Conservation (phyloP, 352 stramenopile genomes). For the Phytopythium ostracodes region DNA sequence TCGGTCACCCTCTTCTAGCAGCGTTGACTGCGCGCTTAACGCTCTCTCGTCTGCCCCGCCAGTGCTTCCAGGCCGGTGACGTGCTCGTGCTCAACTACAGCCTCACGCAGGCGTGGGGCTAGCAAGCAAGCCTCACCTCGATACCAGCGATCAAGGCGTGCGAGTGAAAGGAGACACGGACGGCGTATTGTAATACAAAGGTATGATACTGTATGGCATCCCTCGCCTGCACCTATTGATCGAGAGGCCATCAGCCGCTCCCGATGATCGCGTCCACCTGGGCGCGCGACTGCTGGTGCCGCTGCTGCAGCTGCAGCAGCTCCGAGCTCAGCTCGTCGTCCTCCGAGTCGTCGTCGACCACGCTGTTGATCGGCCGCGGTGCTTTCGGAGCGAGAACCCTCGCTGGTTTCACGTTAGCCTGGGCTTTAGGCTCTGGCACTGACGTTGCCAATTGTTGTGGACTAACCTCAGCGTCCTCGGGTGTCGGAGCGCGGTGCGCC, state of each 20-base stretch:
- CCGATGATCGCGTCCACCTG: conserved; percentile 72
- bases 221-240: too few species aligned
- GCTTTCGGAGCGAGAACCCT: conserved; percentile 13
- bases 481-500: conserved; percentile 18
- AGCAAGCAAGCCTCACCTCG: conserved; percentile 15
- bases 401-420: conserved; percentile 12
- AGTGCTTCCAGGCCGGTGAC: conserved; percentile 82
- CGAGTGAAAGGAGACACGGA: background rate
- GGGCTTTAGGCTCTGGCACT: background rate
- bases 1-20: background rate
- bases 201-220: conserved; percentile 1
- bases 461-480: conserved; percentile 12
- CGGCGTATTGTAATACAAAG: background rate
- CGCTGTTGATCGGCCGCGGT: conserved; percentile 38
- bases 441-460: background rate
- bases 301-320: conserved; percentile 62
- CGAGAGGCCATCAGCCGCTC: conserved; percentile 16
- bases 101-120: conserved; percentile 80
- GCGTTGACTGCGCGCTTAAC: background rate
- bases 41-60: background rate
- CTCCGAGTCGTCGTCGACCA: conserved; percentile 54
- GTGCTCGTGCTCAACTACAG: conserved; percentile 87
- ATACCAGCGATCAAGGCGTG: background rate
- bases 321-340: conserved; percentile 59
- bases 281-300: conserved; percentile 64